Base-by-base conservation (phyloP, 495 filamentous ascomycete species). In the Talaromyces stipitatus region DNA sequence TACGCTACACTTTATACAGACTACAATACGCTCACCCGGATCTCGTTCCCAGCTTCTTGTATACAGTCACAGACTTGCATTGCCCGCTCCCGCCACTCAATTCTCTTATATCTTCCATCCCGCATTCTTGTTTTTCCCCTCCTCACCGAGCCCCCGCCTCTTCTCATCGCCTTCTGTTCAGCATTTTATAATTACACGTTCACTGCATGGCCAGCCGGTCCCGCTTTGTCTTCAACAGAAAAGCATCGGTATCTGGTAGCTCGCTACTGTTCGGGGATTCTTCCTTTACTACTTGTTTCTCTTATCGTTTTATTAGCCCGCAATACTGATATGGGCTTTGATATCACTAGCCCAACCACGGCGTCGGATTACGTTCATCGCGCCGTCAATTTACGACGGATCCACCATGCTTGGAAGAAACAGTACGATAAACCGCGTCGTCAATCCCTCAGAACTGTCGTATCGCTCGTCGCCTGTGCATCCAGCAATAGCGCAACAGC, bases 351-450 rank as follows among this genome's bases (percentile, higher is more conserved):
- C 65, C 72, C 74, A 56, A 41, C 26, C 18, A 68, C 76, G 66
- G 73, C 67, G 65, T 69, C 72, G 65, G 66, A 80, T 65, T 67
- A 70, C 63, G 59, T 64, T 65, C 66, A 72, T 59, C 66, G 68
- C 62, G 60, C 67, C 61, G 67, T 30, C 36, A 41, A 16, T 41
- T 41, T 20, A 16, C 48, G 24, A 51, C 48, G 24, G 48, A 18
- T 18, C 26, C 70, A 75, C 66, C 64, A 83, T 82, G 79, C 71
- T 81, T 58, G 78, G 74, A 69, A 73, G 74, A 69, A 74, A 11
- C 47, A 50, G 71, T 63, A 64, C 72, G 59, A 60, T 71, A 59
- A 69, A 74, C 64, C 72, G 69, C 58, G 27, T 61, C 36, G 46
- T 61, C 41, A 64, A 62, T 38, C 48, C 66, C 22, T 66, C 69